Evolutionary conservation across 2,329 filamentous ascomycete genomes (phyloP).

Genomic region (Arthrobotrys conoides): DNA sequence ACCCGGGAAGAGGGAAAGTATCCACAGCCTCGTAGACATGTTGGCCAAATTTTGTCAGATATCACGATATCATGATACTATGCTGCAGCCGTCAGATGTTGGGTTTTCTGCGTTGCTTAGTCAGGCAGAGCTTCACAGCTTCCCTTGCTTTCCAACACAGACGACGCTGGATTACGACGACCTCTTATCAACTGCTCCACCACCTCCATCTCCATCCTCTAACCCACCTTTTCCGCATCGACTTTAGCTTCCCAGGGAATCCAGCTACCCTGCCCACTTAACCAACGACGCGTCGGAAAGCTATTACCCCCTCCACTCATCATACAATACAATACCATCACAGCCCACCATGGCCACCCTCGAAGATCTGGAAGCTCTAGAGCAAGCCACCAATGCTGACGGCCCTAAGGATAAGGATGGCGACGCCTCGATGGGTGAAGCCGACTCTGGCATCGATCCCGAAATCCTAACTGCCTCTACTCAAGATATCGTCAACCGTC

Average conservation of each 20-base stretch:
- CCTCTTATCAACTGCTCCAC: constrained; percentile 34
- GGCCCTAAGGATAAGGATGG: constrained; percentile 72
- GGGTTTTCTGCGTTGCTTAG: constrained; percentile 54
- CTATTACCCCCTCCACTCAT: constrained; percentile 3
- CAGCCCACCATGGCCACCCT: constrained; percentile 80
- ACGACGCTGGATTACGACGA: constrained; percentile 41
- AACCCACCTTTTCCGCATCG: constrained; percentile 6
- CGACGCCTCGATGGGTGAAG: constrained; percentile 89
- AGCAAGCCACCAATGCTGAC: constrained; percentile 79
- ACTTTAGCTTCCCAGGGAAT: background rate
- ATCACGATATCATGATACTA: no score
- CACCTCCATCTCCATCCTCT: constrained; percentile 30
- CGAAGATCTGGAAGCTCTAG: constrained; percentile 90
- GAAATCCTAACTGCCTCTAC: constrained; percentile 95
- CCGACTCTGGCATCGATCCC: constrained; percentile 82
- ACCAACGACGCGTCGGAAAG: constrained; percentile 40
- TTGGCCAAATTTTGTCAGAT: no score
- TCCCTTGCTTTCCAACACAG: constrained; percentile 51
- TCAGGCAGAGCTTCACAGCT: constrained; percentile 57
- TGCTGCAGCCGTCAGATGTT: constrained; percentile 3
- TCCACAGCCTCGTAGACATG: no score
- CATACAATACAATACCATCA: background rate
- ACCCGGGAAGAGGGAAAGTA: no score
- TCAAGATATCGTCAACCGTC: constrained; percentile 91
- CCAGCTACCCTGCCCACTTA: background rate